Percentiles rank a stretch among this genome's conserved stretches.
These are phyloP conservation scores for Pseudotulostoma volvatum DNA, from an alignment of 495 filamentous ascomycete species.

Conservation along the genomic window DNA sequence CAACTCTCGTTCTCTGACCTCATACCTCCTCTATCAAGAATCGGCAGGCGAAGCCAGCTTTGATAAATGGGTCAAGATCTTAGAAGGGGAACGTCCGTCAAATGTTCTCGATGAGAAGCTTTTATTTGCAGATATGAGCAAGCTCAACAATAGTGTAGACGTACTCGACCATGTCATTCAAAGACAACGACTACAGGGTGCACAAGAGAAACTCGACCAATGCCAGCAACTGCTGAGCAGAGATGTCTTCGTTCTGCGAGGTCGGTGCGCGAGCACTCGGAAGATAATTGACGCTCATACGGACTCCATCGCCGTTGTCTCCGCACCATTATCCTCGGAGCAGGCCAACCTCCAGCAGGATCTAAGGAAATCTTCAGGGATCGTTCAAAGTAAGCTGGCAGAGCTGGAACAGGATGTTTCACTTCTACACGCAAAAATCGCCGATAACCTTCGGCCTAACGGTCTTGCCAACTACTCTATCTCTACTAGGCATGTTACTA, in stretches of 20 bases:
- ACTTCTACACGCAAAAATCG: constrained; percentile 64
- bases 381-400: constrained; percentile 53
- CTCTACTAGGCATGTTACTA: constrained; percentile 7
- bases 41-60: constrained; percentile 39
- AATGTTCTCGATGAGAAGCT: constrained; percentile 43
- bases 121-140: constrained; percentile 51
- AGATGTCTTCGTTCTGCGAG: constrained; percentile 48
- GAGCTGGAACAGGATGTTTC: constrained; percentile 70
- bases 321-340: constrained; percentile 64
- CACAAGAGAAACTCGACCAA: constrained; percentile 43
- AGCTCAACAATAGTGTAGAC: constrained; percentile 41
- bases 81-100: constrained; percentile 26
- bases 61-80: constrained; percentile 16
- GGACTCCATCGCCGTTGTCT: constrained; percentile 38
- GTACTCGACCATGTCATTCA: constrained; percentile 42
- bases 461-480: constrained; percentile 23
- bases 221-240: constrained; percentile 42
- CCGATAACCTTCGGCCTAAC: constrained; percentile 26
- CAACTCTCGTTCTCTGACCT: constrained; percentile 59
- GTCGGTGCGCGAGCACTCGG: constrained; percentile 55
- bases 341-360: constrained; percentile 69
- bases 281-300: constrained; percentile 55
- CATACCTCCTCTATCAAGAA: constrained; percentile 47
- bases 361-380: constrained; percentile 50
- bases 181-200: constrained; percentile 43